phyloP scores from a whole-genome alignment of 2,329 filamentous ascomycete genomes.

The Eutypella sp. region DNA sequence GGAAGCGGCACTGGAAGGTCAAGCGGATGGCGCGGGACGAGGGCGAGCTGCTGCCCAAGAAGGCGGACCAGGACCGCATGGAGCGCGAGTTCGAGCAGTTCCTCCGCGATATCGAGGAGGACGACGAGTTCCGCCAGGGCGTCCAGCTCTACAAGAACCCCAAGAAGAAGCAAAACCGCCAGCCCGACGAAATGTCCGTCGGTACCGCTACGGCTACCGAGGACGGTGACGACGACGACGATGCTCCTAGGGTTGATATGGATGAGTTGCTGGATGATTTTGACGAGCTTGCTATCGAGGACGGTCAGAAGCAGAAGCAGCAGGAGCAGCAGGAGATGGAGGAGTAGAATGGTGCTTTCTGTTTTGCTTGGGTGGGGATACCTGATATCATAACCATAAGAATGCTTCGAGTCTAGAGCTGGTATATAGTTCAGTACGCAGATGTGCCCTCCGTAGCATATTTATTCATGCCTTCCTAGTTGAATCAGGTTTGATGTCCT shows the following conservation, averaged over 20 bases:
- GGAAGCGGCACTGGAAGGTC: slow-evolving; percentile 84
- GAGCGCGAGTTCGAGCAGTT: slow-evolving; percentile 97
- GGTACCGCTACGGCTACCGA: slow-evolving; percentile 55
- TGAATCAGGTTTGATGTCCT: too few species aligned
- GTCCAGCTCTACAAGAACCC: slow-evolving; percentile 79
- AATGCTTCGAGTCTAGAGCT: too few species aligned
- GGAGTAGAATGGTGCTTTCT: neutral
- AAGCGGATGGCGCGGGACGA: slow-evolving; percentile 91
- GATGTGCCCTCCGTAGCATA: too few species aligned
- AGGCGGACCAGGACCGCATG: slow-evolving; percentile 81
- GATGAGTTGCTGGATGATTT: slow-evolving; percentile 87
- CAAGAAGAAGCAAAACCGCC: slow-evolving; percentile 42
- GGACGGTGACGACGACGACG: slow-evolving; percentile 58
- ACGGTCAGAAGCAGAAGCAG: slow-evolving; percentile 29
- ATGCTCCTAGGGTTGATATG: slow-evolving; percentile 67
- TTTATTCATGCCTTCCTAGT: too few species aligned
- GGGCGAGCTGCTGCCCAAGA: slow-evolving; percentile 78
- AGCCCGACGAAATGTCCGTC: slow-evolving; percentile 62
- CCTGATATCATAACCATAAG: too few species aligned
- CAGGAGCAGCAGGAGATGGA: neutral
- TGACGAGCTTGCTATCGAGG: slow-evolving; percentile 75
- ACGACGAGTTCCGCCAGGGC: slow-evolving; percentile 78
- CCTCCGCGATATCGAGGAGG: slow-evolving; percentile 93
- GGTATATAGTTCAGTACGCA: too few species aligned
- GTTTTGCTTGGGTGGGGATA: too few species aligned